Conservation (phyloP, 2,329 filamentous ascomycete species). For the Neofusicoccum sp. region DNA sequence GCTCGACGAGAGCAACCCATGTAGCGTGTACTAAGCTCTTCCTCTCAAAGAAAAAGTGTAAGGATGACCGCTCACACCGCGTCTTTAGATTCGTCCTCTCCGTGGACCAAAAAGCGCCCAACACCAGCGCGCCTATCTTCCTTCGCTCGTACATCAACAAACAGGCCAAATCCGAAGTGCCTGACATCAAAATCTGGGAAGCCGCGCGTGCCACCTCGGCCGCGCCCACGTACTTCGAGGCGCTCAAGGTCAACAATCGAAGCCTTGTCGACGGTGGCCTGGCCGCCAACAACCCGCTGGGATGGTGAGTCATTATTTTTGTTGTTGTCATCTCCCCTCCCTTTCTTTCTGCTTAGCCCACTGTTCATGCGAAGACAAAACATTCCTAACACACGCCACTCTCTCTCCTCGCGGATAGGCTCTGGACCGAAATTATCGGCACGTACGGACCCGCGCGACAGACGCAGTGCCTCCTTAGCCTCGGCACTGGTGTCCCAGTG, state of each 20-base stretch:
- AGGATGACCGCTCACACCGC: not conserved
- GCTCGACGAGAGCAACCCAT: not conserved
- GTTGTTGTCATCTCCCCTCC: too few species aligned
- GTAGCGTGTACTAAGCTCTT: not conserved
- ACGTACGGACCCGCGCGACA: not conserved
- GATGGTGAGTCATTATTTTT: not conserved
- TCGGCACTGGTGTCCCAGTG: not conserved
- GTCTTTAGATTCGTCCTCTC: not conserved
- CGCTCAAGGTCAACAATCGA: conserved; percentile 6
- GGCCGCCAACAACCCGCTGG: conserved; percentile 25
- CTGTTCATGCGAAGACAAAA: too few species aligned
- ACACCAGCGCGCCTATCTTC: conserved; percentile 3
- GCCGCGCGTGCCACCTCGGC: conserved; percentile 26
- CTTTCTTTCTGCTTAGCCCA: too few species aligned
- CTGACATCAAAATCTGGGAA: conserved; percentile 22
- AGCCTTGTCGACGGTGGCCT: conserved; percentile 24
- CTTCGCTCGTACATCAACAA: not conserved
- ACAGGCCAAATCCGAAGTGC: conserved; percentile 18
- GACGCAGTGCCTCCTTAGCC: not conserved
- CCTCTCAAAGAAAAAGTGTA: not conserved
- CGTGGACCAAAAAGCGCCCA: conserved; percentile 4
- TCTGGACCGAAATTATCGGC: not conserved
- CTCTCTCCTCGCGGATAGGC: not conserved
- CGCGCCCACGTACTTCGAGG: conserved; percentile 24
- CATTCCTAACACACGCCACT: too few species aligned